These are phyloP conservation scores for Arthrobotrys iridis DNA, from an alignment of 2,329 filamentous ascomycete species.

Conservation along the genomic window DNA sequence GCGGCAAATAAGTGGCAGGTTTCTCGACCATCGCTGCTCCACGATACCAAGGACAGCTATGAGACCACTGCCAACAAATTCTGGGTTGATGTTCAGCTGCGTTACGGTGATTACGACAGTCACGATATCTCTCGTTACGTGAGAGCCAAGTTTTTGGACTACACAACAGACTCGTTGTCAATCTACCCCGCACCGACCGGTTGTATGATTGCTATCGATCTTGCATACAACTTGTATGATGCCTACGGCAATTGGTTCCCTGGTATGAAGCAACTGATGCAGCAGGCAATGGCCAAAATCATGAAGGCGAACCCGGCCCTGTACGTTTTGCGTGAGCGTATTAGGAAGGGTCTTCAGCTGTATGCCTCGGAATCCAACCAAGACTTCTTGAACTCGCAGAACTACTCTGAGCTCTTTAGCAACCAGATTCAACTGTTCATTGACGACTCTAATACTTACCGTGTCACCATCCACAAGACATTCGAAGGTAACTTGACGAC, in stretches of 20 bases:
- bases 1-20: conserved; percentile 99
- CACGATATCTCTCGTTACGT: conserved; percentile 99
- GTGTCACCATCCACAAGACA: conserved; percentile 99
- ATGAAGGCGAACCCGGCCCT: conserved; percentile 99
- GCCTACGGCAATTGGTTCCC: conserved; percentile 99
- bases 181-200: conserved; percentile 97
- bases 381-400: conserved; percentile 98
- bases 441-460: conserved; percentile 98
- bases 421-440: conserved; percentile 99
- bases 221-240: conserved; percentile 98
- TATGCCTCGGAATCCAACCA: conserved; percentile 99
- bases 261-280: conserved; percentile 90
- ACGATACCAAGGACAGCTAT: conserved; percentile 95
- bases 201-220: conserved; percentile 95
- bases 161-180: conserved; percentile 98
- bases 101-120: conserved; percentile 98
- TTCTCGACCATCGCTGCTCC: conserved; percentile 88
- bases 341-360: conserved; percentile 95
- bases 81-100: conserved; percentile 95
- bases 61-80: conserved; percentile 98
- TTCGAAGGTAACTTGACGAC: conserved; percentile 99
- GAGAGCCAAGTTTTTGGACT: conserved; percentile 96
- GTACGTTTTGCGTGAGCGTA: conserved; percentile 96
- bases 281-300: conserved; percentile 99
- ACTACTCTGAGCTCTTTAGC: conserved; percentile 98